Base-by-base conservation (phyloP, 2,329 filamentous ascomycete species). In the Orbilia brochopaga region DNA sequence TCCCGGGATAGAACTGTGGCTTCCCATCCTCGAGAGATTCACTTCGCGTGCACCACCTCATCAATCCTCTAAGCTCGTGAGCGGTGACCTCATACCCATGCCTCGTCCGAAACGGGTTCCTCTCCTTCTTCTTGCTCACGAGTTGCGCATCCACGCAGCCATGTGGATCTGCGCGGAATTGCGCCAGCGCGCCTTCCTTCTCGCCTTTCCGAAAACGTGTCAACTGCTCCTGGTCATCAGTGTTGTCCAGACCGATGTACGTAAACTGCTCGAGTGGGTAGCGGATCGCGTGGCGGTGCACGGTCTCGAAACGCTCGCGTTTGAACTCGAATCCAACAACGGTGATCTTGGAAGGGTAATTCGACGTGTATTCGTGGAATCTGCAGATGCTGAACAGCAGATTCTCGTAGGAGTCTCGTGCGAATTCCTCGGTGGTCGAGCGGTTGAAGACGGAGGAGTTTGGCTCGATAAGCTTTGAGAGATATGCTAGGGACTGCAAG, bases 371-470 rank as follows among this genome's bases (percentile, higher is more conserved):
- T 40, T 77, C 73, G 73, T 80, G 80, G 69, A 84, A 85, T 1
- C 83, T 81, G 74, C 88, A 82, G 76, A 96, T 81, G 11, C 88
- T 89, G 78, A 92, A 92, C 15, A 96, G 80, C 3, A 96, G 80
- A 78, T 96, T 96, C 78, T 92, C 88, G 77, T 91, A 93, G 1
- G 89, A 93, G 79, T 97, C 92, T 0, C 93, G 86, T 0, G 92
- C 91, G 61, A 85, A 83, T 7, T 87, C 84, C 77, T 96, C 92
- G 0, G 75, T 76, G n/a, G 74, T 76, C 4, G 73, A 69, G 15
- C 64, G 61, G 48, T 74, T 64, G 67, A 70, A 70, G 30, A 70
- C 21, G 10, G 66, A 60, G 11, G 66, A 64, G 15, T 56, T 56
- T 13, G 66, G 66, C 46, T 64, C 37, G 8, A 70, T 70, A 1